phyloP scores from a whole-genome alignment of 257 asterid species.

The Solanum clarkiae region DNA sequence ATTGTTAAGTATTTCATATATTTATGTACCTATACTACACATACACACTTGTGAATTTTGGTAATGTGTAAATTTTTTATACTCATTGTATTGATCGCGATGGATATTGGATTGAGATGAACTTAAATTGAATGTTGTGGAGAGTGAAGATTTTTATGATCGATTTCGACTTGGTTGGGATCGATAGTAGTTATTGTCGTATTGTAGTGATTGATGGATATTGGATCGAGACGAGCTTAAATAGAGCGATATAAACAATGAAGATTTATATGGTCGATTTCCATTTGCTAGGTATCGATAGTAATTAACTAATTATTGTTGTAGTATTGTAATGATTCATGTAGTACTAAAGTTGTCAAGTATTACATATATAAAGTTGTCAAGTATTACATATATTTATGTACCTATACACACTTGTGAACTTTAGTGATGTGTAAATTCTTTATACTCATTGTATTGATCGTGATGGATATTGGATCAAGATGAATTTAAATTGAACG shows the following conservation, averaged over 20 bases:
- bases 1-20: too few species aligned
- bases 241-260: too few species aligned
- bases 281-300: too few species aligned
- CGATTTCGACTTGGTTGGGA: background rate
- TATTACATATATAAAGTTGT: too few species aligned
- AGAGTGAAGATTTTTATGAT: background rate
- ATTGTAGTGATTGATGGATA: background rate
- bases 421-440: background rate
- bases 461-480: accelerated
- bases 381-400: background rate
- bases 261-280: too few species aligned
- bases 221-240: too few species aligned
- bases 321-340: too few species aligned
- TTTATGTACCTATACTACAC: background rate
- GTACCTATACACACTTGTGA: background rate
- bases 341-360: too few species aligned
- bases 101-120: background rate
- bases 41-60: background rate
- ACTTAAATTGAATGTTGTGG: background rate
- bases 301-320: too few species aligned
- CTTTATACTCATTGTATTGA: background rate
- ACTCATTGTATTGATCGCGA: background rate
- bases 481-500: background rate
- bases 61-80: background rate
- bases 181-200: background rate